These are phyloP conservation scores for Linum tenue DNA, from an alignment of 345 rosid genomes.

Conservation along the genomic window DNA sequence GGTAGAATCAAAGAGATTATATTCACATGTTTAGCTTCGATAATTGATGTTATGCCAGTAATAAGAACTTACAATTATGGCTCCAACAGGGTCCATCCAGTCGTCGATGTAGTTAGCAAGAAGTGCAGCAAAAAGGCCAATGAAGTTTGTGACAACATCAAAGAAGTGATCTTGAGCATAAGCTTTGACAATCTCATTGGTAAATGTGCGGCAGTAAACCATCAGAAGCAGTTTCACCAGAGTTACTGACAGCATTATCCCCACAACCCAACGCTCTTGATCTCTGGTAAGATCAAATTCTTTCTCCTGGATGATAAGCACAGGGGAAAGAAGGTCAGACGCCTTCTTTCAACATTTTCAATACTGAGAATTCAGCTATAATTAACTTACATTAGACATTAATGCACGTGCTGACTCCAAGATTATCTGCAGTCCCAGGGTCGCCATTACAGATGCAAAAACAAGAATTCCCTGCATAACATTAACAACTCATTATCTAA, in stretches of 20 bases:
- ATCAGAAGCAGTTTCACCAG: slow-evolving; percentile 62
- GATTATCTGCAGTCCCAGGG: slow-evolving; percentile 94
- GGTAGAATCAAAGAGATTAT: not conserved
- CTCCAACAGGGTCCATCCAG: slow-evolving; percentile 98
- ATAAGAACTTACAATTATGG: slow-evolving; percentile 55
- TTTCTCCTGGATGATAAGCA: slow-evolving; percentile 38
- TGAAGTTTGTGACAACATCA: slow-evolving; percentile 83
- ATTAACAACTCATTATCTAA: slow-evolving; percentile 5
- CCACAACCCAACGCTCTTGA: slow-evolving; percentile 88
- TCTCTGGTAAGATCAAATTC: slow-evolving; percentile 53
- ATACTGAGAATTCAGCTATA: not conserved
- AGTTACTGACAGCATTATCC: slow-evolving; percentile 92
- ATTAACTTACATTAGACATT: slow-evolving; percentile 57
- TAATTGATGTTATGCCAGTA: not conserved
- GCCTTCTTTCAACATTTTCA: slow-evolving; percentile 4
- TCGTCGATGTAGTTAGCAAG: slow-evolving; percentile 71
- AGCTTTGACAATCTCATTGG: slow-evolving; percentile 86
- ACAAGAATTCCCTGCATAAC: slow-evolving; percentile 85
- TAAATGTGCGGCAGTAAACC: slow-evolving; percentile 73
- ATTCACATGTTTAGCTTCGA: not conserved
- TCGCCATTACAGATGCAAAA: slow-evolving; percentile 99
- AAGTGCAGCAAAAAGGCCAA: slow-evolving; percentile 87
- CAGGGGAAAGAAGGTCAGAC: slow-evolving; percentile 14
- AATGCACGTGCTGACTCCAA: slow-evolving; percentile 74
- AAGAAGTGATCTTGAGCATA: slow-evolving; percentile 98